Conservation (phyloP, 1,139 yeast species). For the Taiozyma sp. region DNA sequence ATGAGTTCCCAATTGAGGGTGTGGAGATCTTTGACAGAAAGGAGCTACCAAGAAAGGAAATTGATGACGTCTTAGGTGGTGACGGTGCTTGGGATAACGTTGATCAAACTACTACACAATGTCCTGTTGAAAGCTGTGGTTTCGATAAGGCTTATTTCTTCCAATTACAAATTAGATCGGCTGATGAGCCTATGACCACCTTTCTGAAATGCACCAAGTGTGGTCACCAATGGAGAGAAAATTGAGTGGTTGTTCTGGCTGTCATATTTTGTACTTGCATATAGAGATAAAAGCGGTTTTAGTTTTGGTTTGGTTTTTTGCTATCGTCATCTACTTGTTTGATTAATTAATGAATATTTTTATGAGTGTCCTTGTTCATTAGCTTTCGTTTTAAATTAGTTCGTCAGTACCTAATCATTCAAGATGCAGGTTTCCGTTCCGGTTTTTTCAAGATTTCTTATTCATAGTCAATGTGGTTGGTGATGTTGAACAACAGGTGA, state of each 20-base stretch:
- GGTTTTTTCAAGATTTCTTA: not conserved
- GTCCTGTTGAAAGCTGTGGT: conserved; percentile 85
- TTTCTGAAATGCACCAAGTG: conserved; percentile 92
- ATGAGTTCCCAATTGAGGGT: conserved; percentile 82
- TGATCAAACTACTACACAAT: conserved; percentile 84
- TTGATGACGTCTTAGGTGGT: conserved; percentile 96
- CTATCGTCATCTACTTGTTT: not conserved
- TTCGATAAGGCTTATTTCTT: conserved; percentile 92
- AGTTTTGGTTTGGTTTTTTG: not conserved
- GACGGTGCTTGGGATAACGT: conserved; percentile 99
- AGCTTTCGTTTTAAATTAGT: not conserved
- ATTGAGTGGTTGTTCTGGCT: conserved; percentile 31
- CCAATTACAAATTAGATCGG: conserved; percentile 89
- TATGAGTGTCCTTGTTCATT: not conserved
- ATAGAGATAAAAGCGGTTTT: not conserved
- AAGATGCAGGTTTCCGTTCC: not conserved
- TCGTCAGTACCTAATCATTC: not conserved
- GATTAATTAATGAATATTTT: not conserved
- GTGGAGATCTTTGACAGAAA: conserved; percentile 83
- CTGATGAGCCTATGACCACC: conserved; percentile 86
- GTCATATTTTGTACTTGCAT: not conserved
- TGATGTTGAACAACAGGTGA: not conserved
- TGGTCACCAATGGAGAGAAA: conserved; percentile 96
- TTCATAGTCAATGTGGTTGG: not conserved
- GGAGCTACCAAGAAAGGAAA: conserved; percentile 77